Evolutionary conservation across 129 eudicot species (phyloP).

Genomic region (Kitagawia praeruptora): DNA sequence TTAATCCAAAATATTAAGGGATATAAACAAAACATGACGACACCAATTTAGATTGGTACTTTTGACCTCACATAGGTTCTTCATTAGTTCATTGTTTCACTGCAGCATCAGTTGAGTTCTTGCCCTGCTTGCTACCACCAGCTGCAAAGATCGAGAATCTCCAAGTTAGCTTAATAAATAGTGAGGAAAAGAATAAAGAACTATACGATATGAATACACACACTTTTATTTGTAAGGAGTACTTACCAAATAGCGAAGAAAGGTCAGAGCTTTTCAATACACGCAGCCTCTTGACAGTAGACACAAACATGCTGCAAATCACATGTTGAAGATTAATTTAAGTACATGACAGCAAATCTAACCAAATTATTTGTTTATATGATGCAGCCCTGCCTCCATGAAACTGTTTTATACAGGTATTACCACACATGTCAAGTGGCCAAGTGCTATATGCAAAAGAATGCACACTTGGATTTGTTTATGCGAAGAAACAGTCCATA

Average conservation of each 20-base stretch:
- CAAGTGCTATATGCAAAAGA: slow-evolving; percentile 1
- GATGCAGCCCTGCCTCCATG: not conserved
- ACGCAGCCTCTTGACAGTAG: slow-evolving; percentile 89
- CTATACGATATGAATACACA: no score
- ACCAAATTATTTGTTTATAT: not conserved
- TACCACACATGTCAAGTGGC: not conserved
- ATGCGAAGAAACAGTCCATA: not conserved
- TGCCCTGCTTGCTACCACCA: slow-evolving; percentile 49
- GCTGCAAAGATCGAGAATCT: slow-evolving; percentile 23
- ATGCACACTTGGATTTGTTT: slow-evolving; percentile 2
- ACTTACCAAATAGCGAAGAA: slow-evolving; percentile 62
- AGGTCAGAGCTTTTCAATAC: slow-evolving; percentile 86
- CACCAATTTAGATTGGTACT: not conserved
- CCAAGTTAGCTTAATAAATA: not conserved
- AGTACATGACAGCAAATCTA: not conserved
- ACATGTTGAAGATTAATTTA: slow-evolving; percentile 16
- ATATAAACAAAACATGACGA: not conserved
- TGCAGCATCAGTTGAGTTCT: slow-evolving; percentile 11
- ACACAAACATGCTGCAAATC: slow-evolving; percentile 85
- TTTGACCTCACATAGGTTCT: not conserved
- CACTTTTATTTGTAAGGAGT: not conserved
- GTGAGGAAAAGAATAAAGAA: not conserved
- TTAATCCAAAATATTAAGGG: not conserved
- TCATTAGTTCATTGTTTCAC: not conserved
- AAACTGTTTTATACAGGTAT: not conserved